A percentile compares a stretch with the other conserved stretches of the same genome.
These are phyloP conservation scores for Cladophialophora chaetospira DNA, from an alignment of 2,329 filamentous ascomycete genomes.

Conservation along the genomic window DNA sequence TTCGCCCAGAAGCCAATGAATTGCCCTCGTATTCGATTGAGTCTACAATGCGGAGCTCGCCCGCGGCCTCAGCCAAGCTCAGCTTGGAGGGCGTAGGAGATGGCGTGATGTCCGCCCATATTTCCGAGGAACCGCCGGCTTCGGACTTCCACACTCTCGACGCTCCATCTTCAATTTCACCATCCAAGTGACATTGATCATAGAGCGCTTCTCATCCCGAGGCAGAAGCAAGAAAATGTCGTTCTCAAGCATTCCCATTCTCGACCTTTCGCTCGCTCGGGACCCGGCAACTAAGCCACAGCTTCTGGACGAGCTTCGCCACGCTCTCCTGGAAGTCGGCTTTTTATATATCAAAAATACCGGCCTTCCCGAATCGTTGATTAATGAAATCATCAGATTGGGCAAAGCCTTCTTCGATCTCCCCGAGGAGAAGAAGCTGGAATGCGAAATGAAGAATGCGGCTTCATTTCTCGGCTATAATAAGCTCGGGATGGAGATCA, in stretches of 20 bases:
- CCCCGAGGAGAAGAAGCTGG: conserved; percentile 72
- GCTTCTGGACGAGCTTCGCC: conserved; percentile 70
- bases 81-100: too few species aligned
- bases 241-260: conserved; percentile 62
- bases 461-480: conserved; percentile 63
- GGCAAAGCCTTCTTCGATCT: conserved; percentile 77
- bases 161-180: too few species aligned
- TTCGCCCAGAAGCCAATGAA: too few species aligned
- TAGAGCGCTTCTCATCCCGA: background rate
- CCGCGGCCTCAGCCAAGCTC: too few species aligned
- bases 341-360: conserved; percentile 85
- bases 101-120: too few species aligned
- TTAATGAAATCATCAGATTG: conserved; percentile 65
- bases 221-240: too few species aligned
- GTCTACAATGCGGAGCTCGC: too few species aligned
- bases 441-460: conserved; percentile 73
- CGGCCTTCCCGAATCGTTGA: conserved; percentile 67
- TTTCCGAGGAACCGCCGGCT: too few species aligned
- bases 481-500: conserved; percentile 61
- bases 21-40: too few species aligned
- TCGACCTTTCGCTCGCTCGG: conserved; percentile 70
- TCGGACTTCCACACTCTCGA: too few species aligned
- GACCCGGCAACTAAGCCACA: conserved; percentile 67
- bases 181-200: too few species aligned
- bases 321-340: conserved; percentile 81